Percentiles rank a stretch among this genome's conserved stretches.
Conservation (phyloP, 441 rosid species). For the Syzygium malaccense region DNA sequence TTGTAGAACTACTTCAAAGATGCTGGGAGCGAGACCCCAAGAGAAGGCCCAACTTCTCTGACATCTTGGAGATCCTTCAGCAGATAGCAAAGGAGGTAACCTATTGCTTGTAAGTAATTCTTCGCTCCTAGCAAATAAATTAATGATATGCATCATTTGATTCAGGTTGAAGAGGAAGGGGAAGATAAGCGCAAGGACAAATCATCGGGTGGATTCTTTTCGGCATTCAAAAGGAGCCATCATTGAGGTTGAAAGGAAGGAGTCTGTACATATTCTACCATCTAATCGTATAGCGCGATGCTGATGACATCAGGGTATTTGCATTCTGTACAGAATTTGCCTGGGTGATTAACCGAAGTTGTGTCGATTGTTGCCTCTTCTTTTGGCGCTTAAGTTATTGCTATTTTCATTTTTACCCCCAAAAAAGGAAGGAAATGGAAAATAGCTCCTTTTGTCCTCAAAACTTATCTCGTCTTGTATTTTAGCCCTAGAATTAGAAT, state of each 20-base stretch:
- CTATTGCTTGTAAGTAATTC: neutral
- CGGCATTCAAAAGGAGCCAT: constrained; percentile 44
- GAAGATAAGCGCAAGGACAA: constrained; percentile 38
- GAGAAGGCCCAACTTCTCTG: constrained; percentile 73
- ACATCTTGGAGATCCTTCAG: constrained; percentile 57
- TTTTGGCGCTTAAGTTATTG: neutral
- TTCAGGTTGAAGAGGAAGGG: constrained; percentile 51
- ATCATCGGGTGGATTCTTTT: constrained; percentile 35
- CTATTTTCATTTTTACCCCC: neutral
- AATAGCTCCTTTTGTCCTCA: neutral
- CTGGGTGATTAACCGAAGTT: neutral
- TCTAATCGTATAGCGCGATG: neutral
- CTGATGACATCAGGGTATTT: neutral
- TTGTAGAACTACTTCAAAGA: constrained; percentile 69
- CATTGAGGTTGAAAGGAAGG: constrained; percentile 23
- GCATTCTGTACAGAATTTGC: neutral
- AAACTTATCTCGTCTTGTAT: neutral
- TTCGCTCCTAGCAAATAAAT: neutral
- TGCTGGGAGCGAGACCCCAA: constrained; percentile 87
- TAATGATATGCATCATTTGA: neutral
- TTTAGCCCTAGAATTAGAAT: neutral
- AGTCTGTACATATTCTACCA: constrained; percentile 14
- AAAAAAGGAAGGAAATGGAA: neutral
- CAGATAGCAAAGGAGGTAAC: constrained; percentile 65
- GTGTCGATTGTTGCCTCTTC: neutral